Evolutionary conservation across 2,329 filamentous ascomycete species (phyloP).

Genomic region (Cladobotryum mycophilum): DNA sequence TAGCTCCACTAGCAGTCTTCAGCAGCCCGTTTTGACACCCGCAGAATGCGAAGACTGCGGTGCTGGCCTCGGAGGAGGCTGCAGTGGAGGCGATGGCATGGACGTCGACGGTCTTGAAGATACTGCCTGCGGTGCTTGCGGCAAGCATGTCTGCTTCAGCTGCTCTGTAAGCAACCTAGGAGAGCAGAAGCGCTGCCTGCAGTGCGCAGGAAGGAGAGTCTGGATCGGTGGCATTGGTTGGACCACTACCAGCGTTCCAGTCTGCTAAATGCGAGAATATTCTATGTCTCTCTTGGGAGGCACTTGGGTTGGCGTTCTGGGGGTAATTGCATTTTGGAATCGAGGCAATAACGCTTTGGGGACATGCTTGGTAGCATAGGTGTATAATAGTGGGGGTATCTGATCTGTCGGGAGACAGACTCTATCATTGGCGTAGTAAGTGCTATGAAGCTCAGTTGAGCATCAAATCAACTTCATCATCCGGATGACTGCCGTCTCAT

Average conservation of each 20-base stretch:
- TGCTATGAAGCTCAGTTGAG: background rate
- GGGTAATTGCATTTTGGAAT: background rate
- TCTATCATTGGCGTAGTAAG: background rate
- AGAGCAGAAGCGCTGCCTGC: constrained; percentile 46
- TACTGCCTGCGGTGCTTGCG: constrained; percentile 42
- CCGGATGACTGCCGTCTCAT: background rate
- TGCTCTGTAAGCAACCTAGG: constrained; percentile 55
- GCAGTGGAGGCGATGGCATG: constrained; percentile 27
- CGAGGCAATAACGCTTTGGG: background rate
- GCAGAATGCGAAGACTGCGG: constrained; percentile 52
- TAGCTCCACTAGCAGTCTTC: constrained; percentile 15
- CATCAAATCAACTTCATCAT: background rate
- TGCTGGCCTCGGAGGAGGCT: constrained; percentile 17
- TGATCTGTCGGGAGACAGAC: background rate
- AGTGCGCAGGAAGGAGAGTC: constrained; percentile 39
- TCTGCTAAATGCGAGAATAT: constrained; percentile 16
- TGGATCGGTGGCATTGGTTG: constrained; percentile 16
- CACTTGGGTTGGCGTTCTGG: background rate
- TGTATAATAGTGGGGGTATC: background rate
- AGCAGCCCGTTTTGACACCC: constrained; percentile 15
- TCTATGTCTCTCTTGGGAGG: background rate
- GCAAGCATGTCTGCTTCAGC: constrained; percentile 51
- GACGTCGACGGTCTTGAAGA: constrained; percentile 31
- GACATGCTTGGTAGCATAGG: background rate
- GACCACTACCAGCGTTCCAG: constrained; percentile 14